Evolutionary conservation across 306 rosid species (phyloP).

Genomic region (Acacia confusa): DNA sequence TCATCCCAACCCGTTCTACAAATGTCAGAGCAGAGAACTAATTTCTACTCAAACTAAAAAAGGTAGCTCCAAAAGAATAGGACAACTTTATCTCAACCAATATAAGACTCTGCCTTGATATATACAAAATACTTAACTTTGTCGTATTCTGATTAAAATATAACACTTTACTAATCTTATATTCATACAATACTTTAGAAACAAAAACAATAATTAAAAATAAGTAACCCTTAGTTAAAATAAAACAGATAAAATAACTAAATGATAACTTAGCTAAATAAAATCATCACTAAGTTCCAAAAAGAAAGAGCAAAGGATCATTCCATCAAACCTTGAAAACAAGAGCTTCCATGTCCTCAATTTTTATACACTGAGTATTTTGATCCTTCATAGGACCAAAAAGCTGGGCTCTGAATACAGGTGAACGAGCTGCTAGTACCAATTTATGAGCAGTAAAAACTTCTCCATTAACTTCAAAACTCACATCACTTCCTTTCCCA

Average conservation of each 20-base stretch:
- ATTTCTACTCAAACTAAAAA: neutral
- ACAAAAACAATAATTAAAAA: neutral
- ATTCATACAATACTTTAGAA: neutral
- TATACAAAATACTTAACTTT: neutral
- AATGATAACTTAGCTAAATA: neutral
- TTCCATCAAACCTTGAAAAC: conserved; percentile 52
- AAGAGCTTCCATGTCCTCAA: conserved; percentile 59
- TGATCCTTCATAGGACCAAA: conserved; percentile 67
- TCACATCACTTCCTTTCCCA: conserved; percentile 61
- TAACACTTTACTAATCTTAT: neutral
- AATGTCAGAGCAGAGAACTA: neutral
- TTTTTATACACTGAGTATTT: conserved; percentile 44
- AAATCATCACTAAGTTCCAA: neutral
- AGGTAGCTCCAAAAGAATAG: neutral
- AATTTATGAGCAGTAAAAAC: conserved; percentile 56
- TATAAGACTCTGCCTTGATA: neutral
- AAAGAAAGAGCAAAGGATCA: neutral
- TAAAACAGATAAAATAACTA: neutral
- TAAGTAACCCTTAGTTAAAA: neutral
- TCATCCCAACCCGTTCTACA: neutral
- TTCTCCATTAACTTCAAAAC: conserved; percentile 55
- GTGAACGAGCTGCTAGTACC: conserved; percentile 63
- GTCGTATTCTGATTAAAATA: neutral
- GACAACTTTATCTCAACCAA: neutral
- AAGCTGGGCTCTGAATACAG: conserved; percentile 65